These are phyloP conservation scores for Ramularia endophylla DNA, from an alignment of 2,329 filamentous ascomycete genomes.

Conservation along the genomic window DNA sequence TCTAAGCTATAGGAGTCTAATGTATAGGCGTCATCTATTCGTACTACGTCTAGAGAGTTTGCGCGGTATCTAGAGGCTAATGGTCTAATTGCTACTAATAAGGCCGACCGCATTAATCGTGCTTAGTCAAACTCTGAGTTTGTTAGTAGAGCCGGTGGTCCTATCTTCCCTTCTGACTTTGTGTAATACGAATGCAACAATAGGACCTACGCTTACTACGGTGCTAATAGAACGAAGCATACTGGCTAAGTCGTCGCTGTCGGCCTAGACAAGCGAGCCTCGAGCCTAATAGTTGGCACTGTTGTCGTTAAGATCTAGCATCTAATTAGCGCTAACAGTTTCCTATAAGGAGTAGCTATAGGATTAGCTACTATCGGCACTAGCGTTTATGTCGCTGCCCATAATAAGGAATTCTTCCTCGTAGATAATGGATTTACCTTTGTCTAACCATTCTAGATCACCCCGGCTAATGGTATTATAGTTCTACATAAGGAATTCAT, in stretches of 20 bases:
- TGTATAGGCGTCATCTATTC: neutral
- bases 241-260: neutral
- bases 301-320: too few relatives aligned
- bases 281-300: neutral
- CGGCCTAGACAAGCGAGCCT: neutral
- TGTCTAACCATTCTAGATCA: neutral
- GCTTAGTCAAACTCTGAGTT: slow-evolving; percentile 1
- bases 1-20: neutral
- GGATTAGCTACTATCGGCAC: too few relatives aligned
- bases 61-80: neutral
- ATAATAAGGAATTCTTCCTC: neutral
- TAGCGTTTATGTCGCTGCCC: too few relatives aligned
- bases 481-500: neutral
- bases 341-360: too few relatives aligned
- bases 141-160: neutral
- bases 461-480: neutral
- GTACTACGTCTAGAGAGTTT: neutral
- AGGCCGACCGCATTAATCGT: too few relatives aligned
- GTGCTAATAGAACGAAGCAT: neutral
- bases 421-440: neutral
- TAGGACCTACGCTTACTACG: neutral
- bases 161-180: too few relatives aligned
- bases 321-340: neutral
- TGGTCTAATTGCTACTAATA: too few relatives aligned
- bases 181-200: neutral